These are phyloP conservation scores for Annulohypoxylon moriforme DNA, from an alignment of 495 filamentous ascomycete genomes.

Conservation along the genomic window DNA sequence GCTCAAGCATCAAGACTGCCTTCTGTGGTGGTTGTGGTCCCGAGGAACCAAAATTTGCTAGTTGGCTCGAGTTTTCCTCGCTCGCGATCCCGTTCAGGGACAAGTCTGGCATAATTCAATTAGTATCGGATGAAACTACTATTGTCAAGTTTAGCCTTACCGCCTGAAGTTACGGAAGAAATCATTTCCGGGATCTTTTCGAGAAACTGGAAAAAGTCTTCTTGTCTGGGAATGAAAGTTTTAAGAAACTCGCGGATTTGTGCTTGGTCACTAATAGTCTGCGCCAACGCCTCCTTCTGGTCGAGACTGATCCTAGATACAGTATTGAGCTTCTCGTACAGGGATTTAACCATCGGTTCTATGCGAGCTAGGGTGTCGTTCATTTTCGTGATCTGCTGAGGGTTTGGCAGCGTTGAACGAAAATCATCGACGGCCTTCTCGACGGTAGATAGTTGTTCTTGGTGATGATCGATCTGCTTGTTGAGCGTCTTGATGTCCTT, in stretches of 20 bases:
- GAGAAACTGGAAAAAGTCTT: conserved; percentile 32
- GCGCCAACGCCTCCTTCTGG: conserved; percentile 16
- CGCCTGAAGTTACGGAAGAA: not conserved
- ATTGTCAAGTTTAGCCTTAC: conserved; percentile 12
- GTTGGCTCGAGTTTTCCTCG: not conserved
- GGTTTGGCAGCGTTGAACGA: conserved; percentile 8
- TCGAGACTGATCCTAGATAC: conserved; percentile 9
- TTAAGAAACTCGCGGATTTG: conserved; percentile 24
- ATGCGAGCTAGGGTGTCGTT: conserved; percentile 30
- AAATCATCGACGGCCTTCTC: conserved; percentile 15
- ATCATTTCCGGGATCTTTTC: conserved; percentile 18
- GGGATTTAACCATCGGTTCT: conserved; percentile 30
- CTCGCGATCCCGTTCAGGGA: not conserved
- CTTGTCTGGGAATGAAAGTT: conserved; percentile 31
- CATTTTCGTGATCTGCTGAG: conserved; percentile 21
- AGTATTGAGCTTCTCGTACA: conserved; percentile 30
- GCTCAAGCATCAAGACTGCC: conserved; percentile 32
- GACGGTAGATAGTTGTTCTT: conserved; percentile 15
- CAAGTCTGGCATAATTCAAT: conserved; percentile 2
- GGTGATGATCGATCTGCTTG: conserved; percentile 27
- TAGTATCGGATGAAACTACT: not conserved
- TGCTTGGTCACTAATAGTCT: conserved; percentile 14
- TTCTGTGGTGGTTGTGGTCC: conserved; percentile 25
- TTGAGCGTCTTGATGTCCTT: conserved; percentile 36
- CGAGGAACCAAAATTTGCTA: not conserved